These are phyloP conservation scores for Trichothecium sympodiale DNA, from an alignment of 2,329 filamentous ascomycete species.

Conservation along the genomic window DNA sequence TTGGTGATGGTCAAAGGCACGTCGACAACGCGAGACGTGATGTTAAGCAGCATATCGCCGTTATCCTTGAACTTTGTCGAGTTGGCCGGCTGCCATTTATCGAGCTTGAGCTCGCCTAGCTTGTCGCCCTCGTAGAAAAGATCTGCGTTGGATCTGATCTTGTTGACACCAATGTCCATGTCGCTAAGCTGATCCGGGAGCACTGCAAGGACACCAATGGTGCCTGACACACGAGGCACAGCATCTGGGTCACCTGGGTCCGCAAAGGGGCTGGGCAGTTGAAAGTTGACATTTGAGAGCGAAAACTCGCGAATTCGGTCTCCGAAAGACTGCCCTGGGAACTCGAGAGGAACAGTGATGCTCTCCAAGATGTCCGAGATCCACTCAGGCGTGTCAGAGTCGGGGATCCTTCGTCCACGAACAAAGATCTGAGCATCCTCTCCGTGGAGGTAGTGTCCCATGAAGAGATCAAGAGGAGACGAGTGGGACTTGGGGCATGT, in stretches of 20 bases:
- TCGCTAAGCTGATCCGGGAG: slow-evolving; percentile 74
- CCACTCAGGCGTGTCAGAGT: slow-evolving; percentile 66
- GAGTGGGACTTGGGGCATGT: slow-evolving; percentile 65
- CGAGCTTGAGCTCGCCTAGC: slow-evolving; percentile 69
- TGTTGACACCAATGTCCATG: slow-evolving; percentile 67
- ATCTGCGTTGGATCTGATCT: slow-evolving; percentile 66
- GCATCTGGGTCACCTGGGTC: slow-evolving; percentile 62
- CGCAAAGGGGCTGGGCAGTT: slow-evolving; percentile 68
- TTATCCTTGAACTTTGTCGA: slow-evolving; percentile 54
- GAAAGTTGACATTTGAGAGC: slow-evolving; percentile 75
- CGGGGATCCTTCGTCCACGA: slow-evolving; percentile 60
- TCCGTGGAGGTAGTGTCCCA: slow-evolving; percentile 74
- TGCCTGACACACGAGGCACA: slow-evolving; percentile 71
- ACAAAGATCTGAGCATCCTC: slow-evolving; percentile 71
- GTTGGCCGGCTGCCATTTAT: slow-evolving; percentile 74
- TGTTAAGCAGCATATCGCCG: slow-evolving; percentile 52
- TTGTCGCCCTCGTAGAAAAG: slow-evolving; percentile 69
- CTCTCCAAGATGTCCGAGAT: slow-evolving; percentile 68
- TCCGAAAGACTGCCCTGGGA: slow-evolving; percentile 73
- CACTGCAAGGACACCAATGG: slow-evolving; percentile 66
- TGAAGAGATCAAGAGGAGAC: slow-evolving; percentile 74
- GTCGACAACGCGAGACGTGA: slow-evolving; percentile 66
- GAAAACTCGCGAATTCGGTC: slow-evolving; percentile 82
- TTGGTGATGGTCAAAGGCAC: slow-evolving; percentile 78
- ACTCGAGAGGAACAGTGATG: slow-evolving; percentile 72